Evolutionary conservation across 768 basidiomycete genomes (phyloP), one percentile per base, ranked within the genome.

Genomic region (Pulveroboletus ravenelii): DNA sequence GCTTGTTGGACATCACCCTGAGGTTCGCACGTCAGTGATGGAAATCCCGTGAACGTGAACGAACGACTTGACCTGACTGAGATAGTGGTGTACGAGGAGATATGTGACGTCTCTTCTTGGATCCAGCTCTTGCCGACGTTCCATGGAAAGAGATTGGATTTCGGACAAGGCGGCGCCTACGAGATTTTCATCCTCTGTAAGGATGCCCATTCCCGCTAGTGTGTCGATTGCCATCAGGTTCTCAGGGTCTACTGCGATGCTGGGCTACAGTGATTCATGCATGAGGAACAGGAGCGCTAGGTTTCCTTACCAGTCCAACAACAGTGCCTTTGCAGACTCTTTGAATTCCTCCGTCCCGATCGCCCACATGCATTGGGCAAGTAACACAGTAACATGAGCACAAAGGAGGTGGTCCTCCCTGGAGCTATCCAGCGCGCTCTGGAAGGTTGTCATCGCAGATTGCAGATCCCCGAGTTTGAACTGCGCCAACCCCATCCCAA

Each of bases 81-180:
- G 78, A 60, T 85, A 74, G 59, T 93, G 82, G 56, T 85, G 80
- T 9, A 81, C 72, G 10, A 92, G 71, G 47, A 96, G 74, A 63
- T 86, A 81, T 39, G 84, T 77, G 31, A 89, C 83, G 54, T 89
- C 78, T 50, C 83, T 74, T 35, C 72, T 65, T 9, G 86, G 84
- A 68, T 94, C 93, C 47, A 88, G 76, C 35, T 74, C 67, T 41
- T 75, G 74, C 48, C 85, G 75, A 54, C 80, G 74, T 51, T 91
- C 83, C 15, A 84, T 61, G 0, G 91, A 79, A 18, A 93, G 72
- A 0, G 79, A 72, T 17, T 85, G 74, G 15, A 95, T 78, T 64
- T 96, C 93, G 0, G 87, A 84, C 12, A 94, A 70, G 0, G 92
- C 87, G 1, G 93, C 93, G 63, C 94, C 90, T 23, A 93, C 76